These are phyloP conservation scores for Tetrapisispora nanseiensis DNA, from an alignment of 805 yeast genomes.

Conservation along the genomic window DNA sequence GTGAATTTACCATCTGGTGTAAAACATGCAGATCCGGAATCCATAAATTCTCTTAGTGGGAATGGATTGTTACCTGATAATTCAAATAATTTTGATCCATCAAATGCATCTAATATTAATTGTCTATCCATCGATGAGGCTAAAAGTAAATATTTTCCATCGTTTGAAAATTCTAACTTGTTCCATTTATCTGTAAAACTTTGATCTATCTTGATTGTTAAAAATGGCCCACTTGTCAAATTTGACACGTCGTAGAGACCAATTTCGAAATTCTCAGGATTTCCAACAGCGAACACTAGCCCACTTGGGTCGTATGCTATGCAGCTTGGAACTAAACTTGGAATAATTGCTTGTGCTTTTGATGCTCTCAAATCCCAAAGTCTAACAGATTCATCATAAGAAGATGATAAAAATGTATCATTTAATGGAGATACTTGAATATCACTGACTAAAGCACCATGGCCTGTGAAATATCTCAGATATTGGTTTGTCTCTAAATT, in stretches of 20 bases:
- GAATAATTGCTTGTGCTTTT: constrained; percentile 52
- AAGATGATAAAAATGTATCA: constrained; percentile 55
- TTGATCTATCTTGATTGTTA: constrained; percentile 33
- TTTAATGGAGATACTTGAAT: constrained; percentile 64
- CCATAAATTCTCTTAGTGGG: constrained; percentile 36
- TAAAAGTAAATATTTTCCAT: constrained; percentile 55
- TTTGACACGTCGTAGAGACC: constrained; percentile 53
- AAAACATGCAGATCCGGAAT: constrained; percentile 48
- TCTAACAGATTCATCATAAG: constrained; percentile 71
- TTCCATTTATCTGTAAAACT: constrained; percentile 37
- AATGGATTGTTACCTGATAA: constrained; percentile 42
- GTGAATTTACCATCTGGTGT: constrained; percentile 61
- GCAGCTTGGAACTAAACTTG: constrained; percentile 43
- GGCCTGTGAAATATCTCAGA: constrained; percentile 81
- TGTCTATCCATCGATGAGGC: constrained; percentile 49
- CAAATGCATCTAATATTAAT: constrained; percentile 59
- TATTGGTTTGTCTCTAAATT: constrained; percentile 70
- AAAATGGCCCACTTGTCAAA: constrained; percentile 50
- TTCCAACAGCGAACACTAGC: constrained; percentile 62
- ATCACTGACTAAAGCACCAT: constrained; percentile 61
- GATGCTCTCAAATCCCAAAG: constrained; percentile 78
- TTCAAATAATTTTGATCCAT: constrained; percentile 41
- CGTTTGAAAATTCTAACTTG: constrained; percentile 69
- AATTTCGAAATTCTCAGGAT: constrained; percentile 34
- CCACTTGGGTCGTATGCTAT: constrained; percentile 82